These are phyloP conservation scores for Lecanicillium sp. DNA, from an alignment of 2,329 filamentous ascomycete species.

Conservation along the genomic window DNA sequence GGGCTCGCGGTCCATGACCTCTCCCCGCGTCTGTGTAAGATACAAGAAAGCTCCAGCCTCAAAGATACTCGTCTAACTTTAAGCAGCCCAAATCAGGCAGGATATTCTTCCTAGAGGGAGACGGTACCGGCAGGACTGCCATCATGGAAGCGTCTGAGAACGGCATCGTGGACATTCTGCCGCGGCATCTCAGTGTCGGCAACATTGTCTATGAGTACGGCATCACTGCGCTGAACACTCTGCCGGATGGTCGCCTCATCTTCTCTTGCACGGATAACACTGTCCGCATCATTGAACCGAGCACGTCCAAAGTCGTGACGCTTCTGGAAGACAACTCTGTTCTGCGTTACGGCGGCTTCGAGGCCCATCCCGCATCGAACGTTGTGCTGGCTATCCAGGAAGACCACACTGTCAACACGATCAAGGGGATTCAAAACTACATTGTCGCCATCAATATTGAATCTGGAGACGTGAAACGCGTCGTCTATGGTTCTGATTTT, in stretches of 20 bases:
- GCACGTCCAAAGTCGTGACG: constrained; percentile 25
- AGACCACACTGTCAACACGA: constrained; percentile 30
- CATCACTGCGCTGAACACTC: constrained; percentile 37
- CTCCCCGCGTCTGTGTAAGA: constrained; percentile 32
- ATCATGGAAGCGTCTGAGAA: constrained; percentile 37
- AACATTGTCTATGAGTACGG: constrained; percentile 49
- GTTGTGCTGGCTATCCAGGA: constrained; percentile 49
- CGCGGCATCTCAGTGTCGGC: constrained; percentile 35
- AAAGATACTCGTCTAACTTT: constrained; percentile 2
- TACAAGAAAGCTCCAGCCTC: background rate
- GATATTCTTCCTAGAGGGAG: constrained; percentile 33
- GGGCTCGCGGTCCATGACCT: constrained; percentile 27
- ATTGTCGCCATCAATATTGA: constrained; percentile 27
- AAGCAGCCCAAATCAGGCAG: constrained; percentile 24
- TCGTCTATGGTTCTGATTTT: constrained; percentile 40
- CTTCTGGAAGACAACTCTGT: constrained; percentile 26
- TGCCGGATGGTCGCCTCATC: constrained; percentile 35
- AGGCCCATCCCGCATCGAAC: constrained; percentile 29
- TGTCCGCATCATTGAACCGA: constrained; percentile 37
- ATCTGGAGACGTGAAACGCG: constrained; percentile 31
- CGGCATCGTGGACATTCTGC: constrained; percentile 35
- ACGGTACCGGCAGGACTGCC: constrained; percentile 34
- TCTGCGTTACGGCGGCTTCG: constrained; percentile 42
- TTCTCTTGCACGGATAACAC: constrained; percentile 40
- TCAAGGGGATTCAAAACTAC: constrained; percentile 24